phyloP scores from a whole-genome alignment of 495 filamentous ascomycete genomes.

The Penicillium argentinense region DNA sequence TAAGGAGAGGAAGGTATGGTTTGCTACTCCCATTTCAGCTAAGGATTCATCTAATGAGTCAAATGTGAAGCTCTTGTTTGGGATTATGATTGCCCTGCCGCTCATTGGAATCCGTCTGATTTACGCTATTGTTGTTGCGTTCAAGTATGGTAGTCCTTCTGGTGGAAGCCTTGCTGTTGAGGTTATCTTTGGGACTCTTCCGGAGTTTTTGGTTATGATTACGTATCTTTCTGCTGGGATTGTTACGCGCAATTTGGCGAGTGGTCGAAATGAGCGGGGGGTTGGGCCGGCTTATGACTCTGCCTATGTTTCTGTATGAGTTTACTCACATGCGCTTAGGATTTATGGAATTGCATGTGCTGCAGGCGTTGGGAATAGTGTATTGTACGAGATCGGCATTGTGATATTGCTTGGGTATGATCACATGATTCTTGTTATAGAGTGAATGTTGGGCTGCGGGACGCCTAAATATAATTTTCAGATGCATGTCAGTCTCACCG shows the following conservation, averaged over 20 bases:
- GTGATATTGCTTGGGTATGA: no score
- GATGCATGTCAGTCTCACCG: no score
- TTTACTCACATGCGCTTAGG: no score
- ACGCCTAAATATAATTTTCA: no score
- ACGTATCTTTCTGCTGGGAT: constrained; percentile 12
- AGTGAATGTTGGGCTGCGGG: no score
- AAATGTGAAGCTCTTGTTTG: constrained; percentile 9
- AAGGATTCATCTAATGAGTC: no score
- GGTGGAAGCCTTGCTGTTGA: constrained; percentile 12
- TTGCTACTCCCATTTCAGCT: no score
- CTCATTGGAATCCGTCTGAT: constrained; percentile 16
- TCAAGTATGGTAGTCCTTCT: not conserved
- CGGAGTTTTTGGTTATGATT: constrained; percentile 21
- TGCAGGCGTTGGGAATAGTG: no score
- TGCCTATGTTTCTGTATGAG: not conserved
- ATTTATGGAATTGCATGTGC: no score
- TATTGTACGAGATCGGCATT: no score
- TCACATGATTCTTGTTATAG: no score
- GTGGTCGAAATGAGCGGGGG: no score
- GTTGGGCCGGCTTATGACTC: not conserved
- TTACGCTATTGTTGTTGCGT: constrained; percentile 13
- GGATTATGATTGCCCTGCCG: constrained; percentile 12
- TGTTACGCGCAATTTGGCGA: constrained; percentile 12
- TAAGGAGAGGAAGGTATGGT: constrained; percentile 14
- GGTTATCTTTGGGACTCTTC: constrained; percentile 16